Conservation (phyloP, 768 basidiomycete genomes). For the Mrakia gelida region DNA sequence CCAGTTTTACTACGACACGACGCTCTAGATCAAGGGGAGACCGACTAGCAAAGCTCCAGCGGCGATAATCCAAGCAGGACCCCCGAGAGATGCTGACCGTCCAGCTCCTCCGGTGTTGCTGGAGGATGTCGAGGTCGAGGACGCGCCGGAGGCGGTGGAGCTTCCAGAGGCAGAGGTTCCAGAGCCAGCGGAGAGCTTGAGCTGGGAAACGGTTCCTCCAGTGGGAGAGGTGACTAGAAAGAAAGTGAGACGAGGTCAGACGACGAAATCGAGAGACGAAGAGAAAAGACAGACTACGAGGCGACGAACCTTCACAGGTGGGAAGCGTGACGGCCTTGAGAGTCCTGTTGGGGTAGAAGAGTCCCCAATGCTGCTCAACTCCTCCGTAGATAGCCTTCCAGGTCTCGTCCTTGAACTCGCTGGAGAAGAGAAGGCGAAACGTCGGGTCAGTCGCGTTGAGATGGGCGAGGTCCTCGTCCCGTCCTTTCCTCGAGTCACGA, state of each 20-base stretch:
- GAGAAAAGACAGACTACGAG: neutral
- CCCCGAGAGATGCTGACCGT: neutral
- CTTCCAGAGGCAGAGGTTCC: neutral
- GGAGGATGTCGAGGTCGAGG: neutral
- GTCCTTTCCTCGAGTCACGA: no score
- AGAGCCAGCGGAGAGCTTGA: neutral
- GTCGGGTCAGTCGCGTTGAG: neutral
- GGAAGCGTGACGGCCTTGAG: slow-evolving; percentile 20
- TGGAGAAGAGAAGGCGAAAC: slow-evolving; percentile 33
- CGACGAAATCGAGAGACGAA: neutral
- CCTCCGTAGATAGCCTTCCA: slow-evolving; percentile 82
- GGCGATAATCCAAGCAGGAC: neutral
- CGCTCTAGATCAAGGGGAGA: neutral
- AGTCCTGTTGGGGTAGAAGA: slow-evolving; percentile 51
- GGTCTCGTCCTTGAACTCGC: slow-evolving; percentile 67
- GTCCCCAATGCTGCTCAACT: slow-evolving; percentile 57
- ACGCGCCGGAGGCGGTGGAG: neutral
- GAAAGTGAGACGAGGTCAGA: no score
- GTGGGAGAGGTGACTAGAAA: slow-evolving; percentile 11
- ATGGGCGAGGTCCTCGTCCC: neutral
- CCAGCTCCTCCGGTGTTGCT: slow-evolving; percentile 3
- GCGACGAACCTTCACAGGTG: neutral
- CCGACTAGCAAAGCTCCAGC: neutral
- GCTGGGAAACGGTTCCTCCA: slow-evolving; percentile 22
- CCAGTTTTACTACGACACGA: no score